Base-by-base conservation (phyloP, 129 eudicot species). In the Dittrichia graveolens region DNA sequence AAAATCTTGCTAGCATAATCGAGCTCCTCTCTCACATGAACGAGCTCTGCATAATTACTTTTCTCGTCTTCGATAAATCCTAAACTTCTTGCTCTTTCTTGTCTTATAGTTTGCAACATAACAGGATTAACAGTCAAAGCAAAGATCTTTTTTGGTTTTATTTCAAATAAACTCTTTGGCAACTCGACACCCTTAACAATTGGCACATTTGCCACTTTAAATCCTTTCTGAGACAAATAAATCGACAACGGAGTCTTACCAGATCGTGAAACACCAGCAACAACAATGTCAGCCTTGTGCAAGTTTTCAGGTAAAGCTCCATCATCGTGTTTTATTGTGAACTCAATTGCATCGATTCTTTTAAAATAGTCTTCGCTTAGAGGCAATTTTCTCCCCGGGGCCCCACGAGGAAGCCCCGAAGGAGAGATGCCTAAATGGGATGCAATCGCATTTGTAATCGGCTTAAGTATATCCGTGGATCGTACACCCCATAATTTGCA, bases 221-320 rank as follows among this genome's bases (percentile, higher is more conserved):
- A 89, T n/a, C 96, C 96, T 63, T 89, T 89, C 67, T 86, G 89
- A 3, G 91, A 85, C 57, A 89, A 50, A 80, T 89, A 89, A 55
- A 85, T 89, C 10, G 91, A 89, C 58, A 89, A 67, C 0, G 91
- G 96, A 18, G 91, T 89, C 73, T 89, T 89, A 18, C 96, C 96
- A n/a, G 87, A 81, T 37, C 96, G 85, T 10, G 96, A 89, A 7
- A 89, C 91, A 47, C 96, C 96, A 57, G 85, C 80, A 47, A 89
- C 85, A 24, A 89, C 75, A 58, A 85, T 79, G 42, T 89, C 89
- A 31, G 96, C 91, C 39, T 74, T 79, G 19, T 57, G 81, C 46
- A 86, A 67, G 58, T 86, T 83, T 39, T 79, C 63, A 31, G 96
- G 91, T 14, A 89, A 65, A 14, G 96, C 89, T 10, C 96, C 91